These are phyloP conservation scores for Trametes coccinea DNA, from an alignment of 768 basidiomycete genomes.

Conservation along the genomic window DNA sequence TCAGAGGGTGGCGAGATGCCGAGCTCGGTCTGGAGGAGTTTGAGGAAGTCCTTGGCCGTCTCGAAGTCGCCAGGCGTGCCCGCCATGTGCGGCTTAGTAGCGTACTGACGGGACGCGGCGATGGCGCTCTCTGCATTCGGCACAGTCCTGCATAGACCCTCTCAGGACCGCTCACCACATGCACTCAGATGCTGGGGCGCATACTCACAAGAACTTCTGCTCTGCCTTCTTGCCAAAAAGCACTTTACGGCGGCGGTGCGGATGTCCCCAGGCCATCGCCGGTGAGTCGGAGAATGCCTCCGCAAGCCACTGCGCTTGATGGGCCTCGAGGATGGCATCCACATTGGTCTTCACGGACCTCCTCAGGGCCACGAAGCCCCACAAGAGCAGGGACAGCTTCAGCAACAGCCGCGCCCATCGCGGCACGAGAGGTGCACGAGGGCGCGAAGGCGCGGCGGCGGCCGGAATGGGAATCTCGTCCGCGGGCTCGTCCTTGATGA, in stretches of 20 bases:
- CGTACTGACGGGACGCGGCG: slow-evolving; percentile 50
- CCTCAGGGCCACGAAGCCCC: background rate
- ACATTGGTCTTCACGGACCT: background rate
- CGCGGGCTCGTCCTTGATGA: slow-evolving; percentile 1
- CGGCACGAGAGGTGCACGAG: slow-evolving; percentile 3
- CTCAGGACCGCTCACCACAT: background rate
- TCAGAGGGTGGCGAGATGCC: slow-evolving; percentile 43
- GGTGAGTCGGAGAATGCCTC: slow-evolving; percentile 21
- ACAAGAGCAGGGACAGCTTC: slow-evolving; percentile 6
- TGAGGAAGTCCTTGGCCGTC: slow-evolving; percentile 66
- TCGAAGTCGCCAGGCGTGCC: slow-evolving; percentile 56
- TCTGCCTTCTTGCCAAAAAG: slow-evolving; percentile 42
- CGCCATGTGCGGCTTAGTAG: slow-evolving; percentile 60
- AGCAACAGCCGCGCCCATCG: background rate
- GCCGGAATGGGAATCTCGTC: slow-evolving; percentile 19
- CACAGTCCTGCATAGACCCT: slow-evolving; percentile 40
- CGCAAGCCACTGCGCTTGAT: slow-evolving; percentile 21
- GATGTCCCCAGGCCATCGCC: background rate
- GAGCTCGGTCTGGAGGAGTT: slow-evolving; percentile 67
- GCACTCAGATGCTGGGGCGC: background rate
- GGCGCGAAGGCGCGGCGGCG: slow-evolving; percentile 8
- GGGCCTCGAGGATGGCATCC: slow-evolving; percentile 9
- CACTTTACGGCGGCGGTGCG: slow-evolving; percentile 22
- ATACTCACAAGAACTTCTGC: slow-evolving; percentile 45
- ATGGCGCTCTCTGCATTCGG: slow-evolving; percentile 52